These are phyloP conservation scores for Gastrolobium villosum DNA, from an alignment of 306 rosid species.

Conservation along the genomic window DNA sequence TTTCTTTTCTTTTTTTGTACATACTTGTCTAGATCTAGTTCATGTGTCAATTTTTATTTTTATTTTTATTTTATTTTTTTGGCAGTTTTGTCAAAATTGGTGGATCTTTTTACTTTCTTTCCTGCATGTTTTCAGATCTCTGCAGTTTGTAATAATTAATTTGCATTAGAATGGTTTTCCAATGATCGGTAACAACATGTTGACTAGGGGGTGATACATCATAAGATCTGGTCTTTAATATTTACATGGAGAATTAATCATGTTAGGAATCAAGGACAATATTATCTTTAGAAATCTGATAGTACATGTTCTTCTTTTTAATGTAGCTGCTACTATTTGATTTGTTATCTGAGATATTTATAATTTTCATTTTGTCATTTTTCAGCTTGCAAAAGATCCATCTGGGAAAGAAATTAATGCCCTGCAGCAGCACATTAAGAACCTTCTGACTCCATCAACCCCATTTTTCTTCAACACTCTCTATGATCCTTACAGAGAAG, in stretches of 20 bases:
- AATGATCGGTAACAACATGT: not conserved
- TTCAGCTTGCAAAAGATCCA: slow-evolving; percentile 86
- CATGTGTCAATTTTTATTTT: no score
- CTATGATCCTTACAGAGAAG: slow-evolving; percentile 87
- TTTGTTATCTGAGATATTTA: not conserved
- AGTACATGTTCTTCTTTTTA: not conserved
- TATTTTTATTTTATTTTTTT: not conserved
- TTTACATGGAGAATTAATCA: not conserved
- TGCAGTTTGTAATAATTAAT: not conserved
- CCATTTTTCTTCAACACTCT: slow-evolving; percentile 89
- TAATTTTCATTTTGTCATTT: not conserved
- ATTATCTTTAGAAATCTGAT: not conserved
- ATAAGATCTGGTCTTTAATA: not conserved
- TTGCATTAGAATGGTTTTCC: not conserved
- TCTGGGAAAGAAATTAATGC: slow-evolving; percentile 82
- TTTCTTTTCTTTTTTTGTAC: no score
- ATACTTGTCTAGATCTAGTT: no score
- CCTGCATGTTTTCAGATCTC: not conserved
- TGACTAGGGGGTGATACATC: no score
- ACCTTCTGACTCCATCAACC: slow-evolving; percentile 76
- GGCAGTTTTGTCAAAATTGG: not conserved
- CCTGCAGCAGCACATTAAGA: slow-evolving; percentile 82
- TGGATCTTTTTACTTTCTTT: slow-evolving; percentile 1
- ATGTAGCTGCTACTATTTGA: not conserved
- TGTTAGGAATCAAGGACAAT: not conserved